phyloP scores from a whole-genome alignment of 768 basidiomycete species.

The Boletus speciosus region DNA sequence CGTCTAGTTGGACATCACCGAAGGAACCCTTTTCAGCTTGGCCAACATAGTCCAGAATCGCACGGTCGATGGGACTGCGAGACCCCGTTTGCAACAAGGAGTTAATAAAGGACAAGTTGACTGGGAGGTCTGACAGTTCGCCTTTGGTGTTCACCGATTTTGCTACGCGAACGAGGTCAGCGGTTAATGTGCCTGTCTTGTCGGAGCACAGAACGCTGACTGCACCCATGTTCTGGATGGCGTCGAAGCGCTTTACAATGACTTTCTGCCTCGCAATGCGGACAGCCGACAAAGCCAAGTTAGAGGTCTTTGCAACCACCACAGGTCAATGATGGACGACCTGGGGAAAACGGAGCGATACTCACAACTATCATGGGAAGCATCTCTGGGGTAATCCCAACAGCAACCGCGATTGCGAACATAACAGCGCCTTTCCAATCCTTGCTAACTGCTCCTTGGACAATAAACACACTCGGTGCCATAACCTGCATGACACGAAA shows the following conservation, averaged over 20 bases:
- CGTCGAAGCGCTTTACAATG: slow-evolving; percentile 60
- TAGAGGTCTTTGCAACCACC: slow-evolving; percentile 51
- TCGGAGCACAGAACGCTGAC: slow-evolving; percentile 57
- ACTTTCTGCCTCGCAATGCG: slow-evolving; percentile 57
- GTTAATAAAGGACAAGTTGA: slow-evolving; percentile 31
- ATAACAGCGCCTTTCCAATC: slow-evolving; percentile 30
- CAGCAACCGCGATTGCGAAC: slow-evolving; percentile 31
- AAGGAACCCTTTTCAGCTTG: slow-evolving; percentile 11
- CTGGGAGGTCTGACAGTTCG: slow-evolving; percentile 23
- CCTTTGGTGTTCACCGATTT: slow-evolving; percentile 24
- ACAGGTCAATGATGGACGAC: slow-evolving; percentile 13
- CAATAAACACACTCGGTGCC: slow-evolving; percentile 29
- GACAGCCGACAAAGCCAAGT: slow-evolving; percentile 54
- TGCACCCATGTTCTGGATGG: slow-evolving; percentile 58
- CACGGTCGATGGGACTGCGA: slow-evolving; percentile 35
- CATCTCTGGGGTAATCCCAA: slow-evolving; percentile 33
- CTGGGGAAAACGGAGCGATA: background rate
- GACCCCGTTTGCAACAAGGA: slow-evolving; percentile 34
- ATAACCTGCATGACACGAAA: slow-evolving; percentile 19
- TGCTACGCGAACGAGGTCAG: slow-evolving; percentile 36
- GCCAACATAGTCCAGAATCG: slow-evolving; percentile 28
- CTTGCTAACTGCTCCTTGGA: slow-evolving; percentile 32
- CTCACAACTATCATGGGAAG: slow-evolving; percentile 34
- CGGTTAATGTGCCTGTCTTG: slow-evolving; percentile 62
- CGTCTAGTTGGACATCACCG: slow-evolving; percentile 7